Evolutionary conservation across 441 rosid genomes (phyloP).

Genomic region (Gossypium gossypioides): DNA sequence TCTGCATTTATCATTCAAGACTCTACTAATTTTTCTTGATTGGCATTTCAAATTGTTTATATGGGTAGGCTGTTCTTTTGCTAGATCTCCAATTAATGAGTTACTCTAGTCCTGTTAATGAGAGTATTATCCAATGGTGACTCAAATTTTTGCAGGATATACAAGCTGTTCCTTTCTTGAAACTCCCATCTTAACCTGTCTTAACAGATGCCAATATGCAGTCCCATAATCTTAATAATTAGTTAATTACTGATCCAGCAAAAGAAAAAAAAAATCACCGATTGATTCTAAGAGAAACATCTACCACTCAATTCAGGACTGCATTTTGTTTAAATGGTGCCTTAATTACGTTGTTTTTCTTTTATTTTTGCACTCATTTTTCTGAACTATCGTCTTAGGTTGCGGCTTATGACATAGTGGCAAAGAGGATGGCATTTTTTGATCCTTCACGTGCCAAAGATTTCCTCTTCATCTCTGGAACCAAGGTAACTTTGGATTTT

Average conservation of each 20-base stretch:
- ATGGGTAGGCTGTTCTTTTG: not conserved
- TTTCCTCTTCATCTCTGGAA: slow-evolving; percentile 90
- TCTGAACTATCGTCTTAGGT: slow-evolving; percentile 36
- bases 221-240: not conserved
- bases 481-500: slow-evolving; percentile 44
- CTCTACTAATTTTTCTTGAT: not conserved
- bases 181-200: not conserved
- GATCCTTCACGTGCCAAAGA: slow-evolving; percentile 73
- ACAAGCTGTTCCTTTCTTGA: not conserved
- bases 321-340: not conserved
- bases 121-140: not conserved
- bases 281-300: not conserved
- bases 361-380: not conserved
- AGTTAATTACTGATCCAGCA: not conserved
- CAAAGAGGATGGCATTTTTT: slow-evolving; percentile 80
- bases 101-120: not conserved
- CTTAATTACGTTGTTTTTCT: not conserved
- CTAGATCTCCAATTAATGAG: not conserved
- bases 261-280: not conserved
- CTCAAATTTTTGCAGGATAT: not conserved
- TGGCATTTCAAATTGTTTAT: not conserved
- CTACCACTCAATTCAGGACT: not conserved
- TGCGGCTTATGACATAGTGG: slow-evolving; percentile 72
- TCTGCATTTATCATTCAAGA: slow-evolving; percentile 2
- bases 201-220: not conserved